Evolutionary conservation across 1,284 basidiomycete genomes (phyloP).

Genomic region (Phlebopus sp.): DNA sequence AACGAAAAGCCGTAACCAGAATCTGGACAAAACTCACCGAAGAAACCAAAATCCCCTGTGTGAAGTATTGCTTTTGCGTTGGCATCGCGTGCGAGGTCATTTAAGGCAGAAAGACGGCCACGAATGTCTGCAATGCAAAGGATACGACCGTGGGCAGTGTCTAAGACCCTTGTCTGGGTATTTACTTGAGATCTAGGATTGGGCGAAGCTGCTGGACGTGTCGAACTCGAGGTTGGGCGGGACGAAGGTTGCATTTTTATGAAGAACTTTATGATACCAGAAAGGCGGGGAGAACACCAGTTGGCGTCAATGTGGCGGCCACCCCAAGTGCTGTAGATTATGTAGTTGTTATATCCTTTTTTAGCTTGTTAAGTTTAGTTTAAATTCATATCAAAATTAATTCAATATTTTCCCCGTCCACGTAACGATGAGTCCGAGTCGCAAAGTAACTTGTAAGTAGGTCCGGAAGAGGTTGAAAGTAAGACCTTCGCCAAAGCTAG

Average conservation of each 20-base stretch:
- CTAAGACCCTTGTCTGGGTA: slow-evolving; percentile 74
- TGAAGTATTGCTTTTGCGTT: slow-evolving; percentile 95
- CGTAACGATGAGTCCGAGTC: slow-evolving; percentile 27
- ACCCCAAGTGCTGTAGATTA: slow-evolving; percentile 15
- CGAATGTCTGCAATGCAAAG: slow-evolving; percentile 96
- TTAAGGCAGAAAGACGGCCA: slow-evolving; percentile 83
- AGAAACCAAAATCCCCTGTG: slow-evolving; percentile 99
- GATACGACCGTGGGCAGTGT: slow-evolving; percentile 80
- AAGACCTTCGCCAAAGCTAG: slow-evolving; percentile 3
- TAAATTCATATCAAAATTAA: slow-evolving; percentile 9
- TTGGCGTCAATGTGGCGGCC: slow-evolving; percentile 1
- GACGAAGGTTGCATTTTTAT: slow-evolving; percentile 42
- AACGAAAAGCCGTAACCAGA: slow-evolving; percentile 3
- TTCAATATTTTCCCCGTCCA: slow-evolving; percentile 3
- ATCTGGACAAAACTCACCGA: slow-evolving; percentile 52
- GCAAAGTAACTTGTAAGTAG: slow-evolving; percentile 20
- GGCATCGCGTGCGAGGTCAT: slow-evolving; percentile 85
- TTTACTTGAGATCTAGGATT: slow-evolving; percentile 58
- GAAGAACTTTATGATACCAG: slow-evolving; percentile 14
- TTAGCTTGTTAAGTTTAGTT: slow-evolving; percentile 1
- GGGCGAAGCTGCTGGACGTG: slow-evolving; percentile 53
- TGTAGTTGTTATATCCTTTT: slow-evolving; percentile 25
- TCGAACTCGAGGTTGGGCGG: slow-evolving; percentile 57
- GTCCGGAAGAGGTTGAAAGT: background rate
- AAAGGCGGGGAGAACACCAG: slow-evolving; percentile 12